phyloP scores from a whole-genome alignment of 495 filamentous ascomycete species.

The Bombardia bombarda region DNA sequence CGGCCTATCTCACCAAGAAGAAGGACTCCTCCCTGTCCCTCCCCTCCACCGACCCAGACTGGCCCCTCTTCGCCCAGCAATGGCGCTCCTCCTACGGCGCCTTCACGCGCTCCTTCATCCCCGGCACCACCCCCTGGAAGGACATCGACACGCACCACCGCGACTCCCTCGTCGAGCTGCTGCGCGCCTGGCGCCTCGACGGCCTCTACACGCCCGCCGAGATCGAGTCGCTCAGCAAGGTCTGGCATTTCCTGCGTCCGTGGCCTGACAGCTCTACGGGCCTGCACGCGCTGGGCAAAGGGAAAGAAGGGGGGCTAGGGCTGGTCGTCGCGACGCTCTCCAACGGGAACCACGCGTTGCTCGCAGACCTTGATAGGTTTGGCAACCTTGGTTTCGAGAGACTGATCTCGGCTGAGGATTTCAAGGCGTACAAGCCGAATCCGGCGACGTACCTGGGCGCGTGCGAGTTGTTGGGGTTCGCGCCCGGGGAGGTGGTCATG shows the following conservation, averaged over 20 bases:
- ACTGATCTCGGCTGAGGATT: conserved; percentile 59
- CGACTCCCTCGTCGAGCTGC: conserved; percentile 48
- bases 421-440: conserved; percentile 71
- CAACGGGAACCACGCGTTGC: conserved; percentile 62
- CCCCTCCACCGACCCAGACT: conserved; percentile 44
- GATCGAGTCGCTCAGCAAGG: conserved; percentile 44
- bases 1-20: conserved; percentile 33
- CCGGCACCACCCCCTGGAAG: conserved; percentile 37
- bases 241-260: conserved; percentile 65
- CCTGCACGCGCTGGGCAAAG: conserved; percentile 47
- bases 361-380: conserved; percentile 52
- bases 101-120: conserved; percentile 51
- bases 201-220: conserved; percentile 54
- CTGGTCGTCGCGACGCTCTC: conserved; percentile 59
- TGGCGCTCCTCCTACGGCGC: conserved; percentile 57
- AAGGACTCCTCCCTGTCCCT: conserved; percentile 23
- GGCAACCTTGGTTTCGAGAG: conserved; percentile 53
- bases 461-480: conserved; percentile 46
- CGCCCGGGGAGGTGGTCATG: conserved; percentile 58
- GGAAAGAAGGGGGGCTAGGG: too few species aligned
- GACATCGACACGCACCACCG: conserved; percentile 62
- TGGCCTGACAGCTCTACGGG: conserved; percentile 59
- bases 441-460: conserved; percentile 61
- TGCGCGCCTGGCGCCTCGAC: conserved; percentile 44
- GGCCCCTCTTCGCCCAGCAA: conserved; percentile 53